phyloP scores from a whole-genome alignment of 1,139 yeast species.

The Lodderomyces margitis region DNA sequence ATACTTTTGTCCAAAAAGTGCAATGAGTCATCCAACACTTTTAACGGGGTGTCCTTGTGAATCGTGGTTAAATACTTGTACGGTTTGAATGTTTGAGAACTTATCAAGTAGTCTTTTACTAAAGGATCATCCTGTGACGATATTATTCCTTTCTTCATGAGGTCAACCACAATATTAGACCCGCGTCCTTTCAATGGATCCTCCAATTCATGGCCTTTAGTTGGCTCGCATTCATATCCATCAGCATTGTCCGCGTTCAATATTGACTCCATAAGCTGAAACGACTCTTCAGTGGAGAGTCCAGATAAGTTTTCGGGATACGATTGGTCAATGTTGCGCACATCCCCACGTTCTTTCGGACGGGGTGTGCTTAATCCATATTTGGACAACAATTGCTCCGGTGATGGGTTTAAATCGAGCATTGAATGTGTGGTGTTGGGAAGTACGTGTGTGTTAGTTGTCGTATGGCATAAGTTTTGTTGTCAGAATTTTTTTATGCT shows the following conservation, averaged over 20 bases:
- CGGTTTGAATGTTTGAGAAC: slow-evolving; percentile 72
- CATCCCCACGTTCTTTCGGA: slow-evolving; percentile 23
- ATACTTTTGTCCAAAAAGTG: slow-evolving; percentile 60
- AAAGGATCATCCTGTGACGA: slow-evolving; percentile 41
- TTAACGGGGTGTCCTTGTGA: slow-evolving; percentile 66
- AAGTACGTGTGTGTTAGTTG: no score
- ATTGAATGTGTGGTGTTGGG: background rate
- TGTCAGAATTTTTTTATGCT: background rate
- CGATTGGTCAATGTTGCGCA: slow-evolving; percentile 19
- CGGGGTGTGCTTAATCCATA: slow-evolving; percentile 26
- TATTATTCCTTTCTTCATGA: slow-evolving; percentile 38
- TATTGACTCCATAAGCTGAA: slow-evolving; percentile 25
- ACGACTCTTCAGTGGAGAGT: slow-evolving; percentile 30
- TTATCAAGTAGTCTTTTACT: slow-evolving; percentile 57
- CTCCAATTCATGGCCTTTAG: slow-evolving; percentile 22
- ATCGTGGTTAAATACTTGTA: slow-evolving; percentile 65
- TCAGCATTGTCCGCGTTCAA: slow-evolving; percentile 17
- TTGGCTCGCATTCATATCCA: slow-evolving; percentile 1
- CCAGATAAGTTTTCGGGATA: slow-evolving; percentile 23
- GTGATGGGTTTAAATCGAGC: background rate
- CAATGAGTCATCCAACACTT: slow-evolving; percentile 56
- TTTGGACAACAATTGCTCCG: slow-evolving; percentile 19
- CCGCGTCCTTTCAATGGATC: slow-evolving; percentile 60
- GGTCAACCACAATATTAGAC: slow-evolving; percentile 41
- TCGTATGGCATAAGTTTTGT: no score